Base-by-base conservation (phyloP, 768 basidiomycete species). In the Filobasidium floriforme region DNA sequence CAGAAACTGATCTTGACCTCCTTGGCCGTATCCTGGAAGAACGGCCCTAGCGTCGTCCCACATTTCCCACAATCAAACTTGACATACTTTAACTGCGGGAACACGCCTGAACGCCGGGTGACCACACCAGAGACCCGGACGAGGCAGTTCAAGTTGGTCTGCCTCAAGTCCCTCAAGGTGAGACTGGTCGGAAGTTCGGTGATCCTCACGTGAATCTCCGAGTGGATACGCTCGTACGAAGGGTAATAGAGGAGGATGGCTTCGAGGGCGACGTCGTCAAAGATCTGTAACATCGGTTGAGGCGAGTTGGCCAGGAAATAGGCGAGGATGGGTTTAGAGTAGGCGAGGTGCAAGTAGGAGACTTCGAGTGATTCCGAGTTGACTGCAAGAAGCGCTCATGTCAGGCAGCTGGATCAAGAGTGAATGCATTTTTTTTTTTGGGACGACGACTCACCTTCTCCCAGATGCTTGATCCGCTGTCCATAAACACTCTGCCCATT, bases 81-180 rank as follows among this genome's bases (percentile, higher is more conserved):
- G 78, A 99, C 93, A 74, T 97, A 96, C 81, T 99, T 98, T 67
- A 99, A 82, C 78, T 99, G 96, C n/a, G 96, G 96, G 80, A 98
- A 98, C 11, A 99, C 93, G 11, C 96, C 94, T 10, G 87, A 91
- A 44, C 96, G 84, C 66, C 96, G 83, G 1, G 96, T 99, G 54
- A 99, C 96, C 19, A 99, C 96, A 14, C 96, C 96, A 9, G 88
- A 86, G 7, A 99, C 89, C 43, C 96, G 88, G 40, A 99, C 92
- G 51, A 99, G 87, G 70, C 89, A 92, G 81, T 98, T 97, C 59
- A 98, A 83, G 75, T 98, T 88, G 46, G 85, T 84, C 59, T 96
- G 88, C 29, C 96, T 88, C 41, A 99, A 86, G 74, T 98, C 94
- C 60, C 96, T 90, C 41, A 99, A 84, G 7, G 96, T 90, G 26